Base-by-base conservation (phyloP, 2,329 filamentous ascomycete genomes). In the Penicillium freii region DNA sequence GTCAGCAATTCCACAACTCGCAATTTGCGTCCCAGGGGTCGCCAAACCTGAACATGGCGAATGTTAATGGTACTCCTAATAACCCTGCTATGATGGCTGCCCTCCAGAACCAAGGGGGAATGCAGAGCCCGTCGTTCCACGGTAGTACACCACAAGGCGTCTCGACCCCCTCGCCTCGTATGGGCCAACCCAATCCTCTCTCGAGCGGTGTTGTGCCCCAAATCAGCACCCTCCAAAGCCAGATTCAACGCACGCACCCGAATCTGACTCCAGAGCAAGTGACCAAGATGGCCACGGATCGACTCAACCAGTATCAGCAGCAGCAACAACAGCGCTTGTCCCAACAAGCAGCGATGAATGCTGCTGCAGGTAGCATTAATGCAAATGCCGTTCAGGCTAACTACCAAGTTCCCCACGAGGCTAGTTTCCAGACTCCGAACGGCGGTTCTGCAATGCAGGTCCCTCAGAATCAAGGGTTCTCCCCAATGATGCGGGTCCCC, bases 191-290 rank as follows among this genome's bases (percentile, higher is more conserved):
- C 3, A 81, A 81, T 61, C 73, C 79, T 53, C 74, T 84, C 43
- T 82, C 78, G 23, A 81, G 76, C 48, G 80, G 81, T 23, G 79
- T 82, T 62, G 78, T 84, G 44, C 82, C 82, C 15, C 79, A 80
- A 9, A 81, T 85, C 57, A 81, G 79, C 54, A 79, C 77, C 56
- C 78, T 84, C 54, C 77, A 80, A 57, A 81, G 78, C 59, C 79
- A 81, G 39, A 77, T 85, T 17, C 79, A 81, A 61, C 74, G 74
- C 53, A 78, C 71, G 62, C 78, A 83, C 61, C 82, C 82, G 1
- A 77, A 78, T 54, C 72, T 82, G 60, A 74, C 80, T 1, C 76
- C 78, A 4, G 82, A 85, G 27, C 81, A 86, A 67, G 75, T 85
- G 10, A 79, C 75, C 55, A 77, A 78, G 40, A 68, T 83, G 60